A percentile compares a stretch with the other conserved stretches of the same genome.
Conservation (phyloP, 805 yeast species). For the Zygoascus biomembranicola region DNA sequence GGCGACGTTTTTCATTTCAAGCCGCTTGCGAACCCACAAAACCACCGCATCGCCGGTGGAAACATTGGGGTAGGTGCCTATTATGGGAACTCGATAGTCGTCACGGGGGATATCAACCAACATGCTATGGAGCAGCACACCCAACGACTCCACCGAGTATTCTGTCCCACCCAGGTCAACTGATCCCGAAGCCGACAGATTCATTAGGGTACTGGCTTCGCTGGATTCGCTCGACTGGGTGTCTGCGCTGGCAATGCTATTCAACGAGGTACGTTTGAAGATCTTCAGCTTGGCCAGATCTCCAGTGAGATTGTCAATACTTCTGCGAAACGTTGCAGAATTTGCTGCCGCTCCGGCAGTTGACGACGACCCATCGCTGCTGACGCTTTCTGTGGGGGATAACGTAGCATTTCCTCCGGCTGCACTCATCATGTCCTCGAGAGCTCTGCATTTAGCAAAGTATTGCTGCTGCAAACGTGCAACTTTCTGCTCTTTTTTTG, state of each 20-base stretch:
- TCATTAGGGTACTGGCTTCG: neutral
- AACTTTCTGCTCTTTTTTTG: conserved; percentile 37
- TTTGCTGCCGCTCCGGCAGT: neutral
- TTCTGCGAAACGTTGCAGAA: neutral
- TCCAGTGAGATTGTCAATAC: neutral
- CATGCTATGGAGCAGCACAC: conserved; percentile 35
- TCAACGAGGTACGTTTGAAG: neutral
- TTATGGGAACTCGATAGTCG: conserved; percentile 54
- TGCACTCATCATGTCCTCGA: conserved; percentile 40
- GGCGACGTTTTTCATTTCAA: conserved; percentile 42
- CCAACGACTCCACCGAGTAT: conserved; percentile 32
- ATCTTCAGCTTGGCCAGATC: neutral
- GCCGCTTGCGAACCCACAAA: conserved; percentile 46
- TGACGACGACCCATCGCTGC: neutral
- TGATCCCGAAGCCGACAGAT: conserved; percentile 1
- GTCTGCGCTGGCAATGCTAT: neutral
- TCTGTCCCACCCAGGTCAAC: conserved; percentile 24
- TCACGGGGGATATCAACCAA: conserved; percentile 41
- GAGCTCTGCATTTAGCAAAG: conserved; percentile 59
- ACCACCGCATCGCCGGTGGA: conserved; percentile 56
- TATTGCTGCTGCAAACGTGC: conserved; percentile 47
- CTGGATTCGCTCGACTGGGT: neutral
- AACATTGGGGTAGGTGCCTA: conserved; percentile 57
- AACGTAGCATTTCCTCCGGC: neutral
- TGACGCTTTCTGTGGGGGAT: neutral